Evolutionary conservation across 805 yeast genomes (phyloP).

Genomic region (Peterozyma toletana): DNA sequence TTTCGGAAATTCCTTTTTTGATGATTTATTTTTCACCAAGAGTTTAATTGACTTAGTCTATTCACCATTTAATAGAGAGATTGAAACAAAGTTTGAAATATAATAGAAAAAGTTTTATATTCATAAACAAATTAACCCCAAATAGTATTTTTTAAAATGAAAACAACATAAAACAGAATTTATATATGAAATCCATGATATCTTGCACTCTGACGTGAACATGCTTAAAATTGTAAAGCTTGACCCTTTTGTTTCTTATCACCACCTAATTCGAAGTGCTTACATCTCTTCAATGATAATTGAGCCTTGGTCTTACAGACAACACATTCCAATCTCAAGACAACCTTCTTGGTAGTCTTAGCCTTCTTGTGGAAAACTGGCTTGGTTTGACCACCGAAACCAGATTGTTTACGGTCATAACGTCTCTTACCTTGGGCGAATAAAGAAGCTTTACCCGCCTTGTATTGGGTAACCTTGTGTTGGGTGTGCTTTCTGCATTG

Average conservation of each 20-base stretch:
- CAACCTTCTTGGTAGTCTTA: slow-evolving; percentile 99
- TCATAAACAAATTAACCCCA: too few species aligned
- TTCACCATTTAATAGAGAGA: too few species aligned
- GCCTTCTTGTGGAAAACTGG: slow-evolving; percentile 99
- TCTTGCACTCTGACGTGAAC: too few species aligned
- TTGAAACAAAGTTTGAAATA: too few species aligned
- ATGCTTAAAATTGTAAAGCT: slow-evolving; percentile 94
- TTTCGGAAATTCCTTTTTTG: too few species aligned
- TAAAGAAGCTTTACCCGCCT: slow-evolving; percentile 99
- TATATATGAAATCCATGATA: too few species aligned
- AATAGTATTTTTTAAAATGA: too few species aligned
- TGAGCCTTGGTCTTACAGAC: slow-evolving; percentile 98
- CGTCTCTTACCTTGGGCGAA: slow-evolving; percentile 99
- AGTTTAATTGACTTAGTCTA: too few species aligned
- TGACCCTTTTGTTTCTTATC: slow-evolving; percentile 99
- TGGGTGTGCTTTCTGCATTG: slow-evolving; percentile 99
- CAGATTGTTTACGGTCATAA: slow-evolving; percentile 99
- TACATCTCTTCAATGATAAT: slow-evolving; percentile 97
- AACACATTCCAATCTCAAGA: slow-evolving; percentile 98
- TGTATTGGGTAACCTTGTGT: slow-evolving; percentile 99
- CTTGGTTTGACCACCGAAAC: slow-evolving; percentile 99
- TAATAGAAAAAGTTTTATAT: too few species aligned
- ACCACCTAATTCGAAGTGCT: slow-evolving; percentile 99
- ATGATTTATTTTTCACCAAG: too few species aligned
- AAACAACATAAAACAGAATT: too few species aligned